These are phyloP conservation scores for Boletus speciosus DNA, from an alignment of 768 basidiomycete genomes.

Conservation along the genomic window DNA sequence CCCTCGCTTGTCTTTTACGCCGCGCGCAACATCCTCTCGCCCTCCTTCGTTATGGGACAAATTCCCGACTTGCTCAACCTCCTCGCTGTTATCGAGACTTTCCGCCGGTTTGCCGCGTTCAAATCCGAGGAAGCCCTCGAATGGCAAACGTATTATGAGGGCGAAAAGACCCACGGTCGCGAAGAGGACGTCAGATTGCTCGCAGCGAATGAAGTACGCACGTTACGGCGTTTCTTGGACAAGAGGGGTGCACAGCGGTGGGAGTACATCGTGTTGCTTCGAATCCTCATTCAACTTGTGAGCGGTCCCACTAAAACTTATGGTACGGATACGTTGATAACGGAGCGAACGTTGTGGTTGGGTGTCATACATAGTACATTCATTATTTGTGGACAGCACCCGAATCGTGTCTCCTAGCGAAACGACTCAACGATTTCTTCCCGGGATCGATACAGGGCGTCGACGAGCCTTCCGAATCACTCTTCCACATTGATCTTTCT, in stretches of 20 bases:
- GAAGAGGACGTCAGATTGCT: slow-evolving; percentile 18
- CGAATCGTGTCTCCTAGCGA: slow-evolving; percentile 23
- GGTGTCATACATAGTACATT: slow-evolving; percentile 21
- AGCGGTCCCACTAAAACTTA: not conserved
- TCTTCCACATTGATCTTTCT: slow-evolving; percentile 24
- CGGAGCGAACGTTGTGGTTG: not conserved
- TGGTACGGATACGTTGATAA: not conserved
- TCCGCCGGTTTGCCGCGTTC: slow-evolving; percentile 16
- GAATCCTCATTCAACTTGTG: slow-evolving; percentile 22
- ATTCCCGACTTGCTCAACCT: slow-evolving; percentile 29
- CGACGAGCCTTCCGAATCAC: slow-evolving; percentile 14
- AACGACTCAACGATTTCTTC: slow-evolving; percentile 26
- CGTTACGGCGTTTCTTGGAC: slow-evolving; percentile 9
- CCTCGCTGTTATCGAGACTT: slow-evolving; percentile 20
- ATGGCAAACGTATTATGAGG: slow-evolving; percentile 26
- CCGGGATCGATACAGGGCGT: slow-evolving; percentile 21
- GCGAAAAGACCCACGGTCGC: not conserved
- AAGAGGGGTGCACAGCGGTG: slow-evolving; percentile 14
- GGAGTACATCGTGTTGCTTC: slow-evolving; percentile 24
- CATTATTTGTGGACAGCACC: slow-evolving; percentile 29
- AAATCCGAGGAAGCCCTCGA: slow-evolving; percentile 20
- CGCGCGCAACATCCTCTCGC: slow-evolving; percentile 28
- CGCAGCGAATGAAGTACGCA: slow-evolving; percentile 13
- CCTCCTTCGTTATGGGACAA: slow-evolving; percentile 29
- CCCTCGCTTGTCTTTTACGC: slow-evolving; percentile 25